A percentile compares a stretch with the other conserved stretches of the same genome.
These are phyloP conservation scores for Chiua virens DNA, from an alignment of 768 basidiomycete genomes.

Conservation along the genomic window DNA sequence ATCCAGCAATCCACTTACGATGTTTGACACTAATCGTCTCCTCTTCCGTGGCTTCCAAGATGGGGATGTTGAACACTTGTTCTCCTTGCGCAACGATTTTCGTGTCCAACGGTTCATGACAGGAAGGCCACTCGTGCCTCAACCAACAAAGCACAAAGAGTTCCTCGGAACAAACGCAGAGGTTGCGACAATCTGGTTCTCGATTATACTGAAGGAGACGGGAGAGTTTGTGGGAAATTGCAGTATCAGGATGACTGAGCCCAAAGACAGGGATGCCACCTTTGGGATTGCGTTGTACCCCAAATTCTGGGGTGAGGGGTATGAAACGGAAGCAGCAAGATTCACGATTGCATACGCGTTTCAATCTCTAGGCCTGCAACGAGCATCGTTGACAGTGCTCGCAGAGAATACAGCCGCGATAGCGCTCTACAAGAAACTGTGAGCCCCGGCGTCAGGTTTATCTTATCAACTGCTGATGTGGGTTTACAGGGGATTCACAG, in stretches of 20 bases:
- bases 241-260: conserved; percentile 12
- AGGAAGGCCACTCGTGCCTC: conserved; percentile 1
- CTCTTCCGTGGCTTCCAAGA: conserved; percentile 9
- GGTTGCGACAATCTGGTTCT: conserved; percentile 6
- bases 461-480: neutral
- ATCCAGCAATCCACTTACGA: neutral
- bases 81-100: conserved; percentile 3
- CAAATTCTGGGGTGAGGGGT: conserved; percentile 35
- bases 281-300: conserved; percentile 21
- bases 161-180: conserved; percentile 7
- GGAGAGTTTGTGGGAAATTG: conserved; percentile 10
- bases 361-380: conserved; percentile 25
- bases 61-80: conserved; percentile 2
- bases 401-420: conserved; percentile 20
- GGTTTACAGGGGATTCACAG: conserved; percentile 30
- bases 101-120: conserved; percentile 9
- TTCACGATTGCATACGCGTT: conserved; percentile 37
- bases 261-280: conserved; percentile 27
- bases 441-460: conserved; percentile 4
- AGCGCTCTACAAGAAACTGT: conserved; percentile 32
- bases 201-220: conserved; percentile 5
- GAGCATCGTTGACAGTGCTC: conserved; percentile 27
- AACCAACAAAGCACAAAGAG: conserved; percentile 5
- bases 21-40: conserved; percentile 11
- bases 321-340: conserved; percentile 34